Conservation (phyloP, 73 alveolate species). For the Symbiodinium pilosum region DNA sequence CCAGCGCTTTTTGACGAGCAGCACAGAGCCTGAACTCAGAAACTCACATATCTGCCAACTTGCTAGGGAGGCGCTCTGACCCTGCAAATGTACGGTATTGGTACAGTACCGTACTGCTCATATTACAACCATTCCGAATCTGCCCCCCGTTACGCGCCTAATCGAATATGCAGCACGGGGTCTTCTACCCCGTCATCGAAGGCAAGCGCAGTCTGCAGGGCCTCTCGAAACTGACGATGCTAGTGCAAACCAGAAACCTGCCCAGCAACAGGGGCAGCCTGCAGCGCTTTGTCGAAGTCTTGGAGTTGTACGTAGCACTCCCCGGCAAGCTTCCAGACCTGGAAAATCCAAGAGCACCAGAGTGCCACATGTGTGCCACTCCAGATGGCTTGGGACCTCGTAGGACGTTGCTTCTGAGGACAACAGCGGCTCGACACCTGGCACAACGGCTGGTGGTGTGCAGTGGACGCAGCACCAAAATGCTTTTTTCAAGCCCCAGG, state of each 20-base stretch:
- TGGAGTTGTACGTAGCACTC: constrained; percentile 71
- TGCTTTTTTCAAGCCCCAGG: not conserved
- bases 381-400: not conserved
- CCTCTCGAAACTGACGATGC: not conserved
- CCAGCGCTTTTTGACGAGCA: constrained; percentile 76
- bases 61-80: no score
- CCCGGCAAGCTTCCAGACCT: constrained; percentile 64
- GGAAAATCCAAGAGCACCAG: no score
- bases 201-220: constrained; percentile 38
- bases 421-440: constrained; percentile 16
- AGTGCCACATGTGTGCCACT: no score
- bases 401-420: not conserved
- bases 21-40: constrained; percentile 84
- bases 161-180: constrained; percentile 54
- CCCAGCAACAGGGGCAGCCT: not conserved
- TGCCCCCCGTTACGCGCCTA: constrained; percentile 7
- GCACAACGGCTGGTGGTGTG: not conserved
- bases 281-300: constrained; percentile 85
- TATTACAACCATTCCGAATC: no score
- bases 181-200: constrained; percentile 21
- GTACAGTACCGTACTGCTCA: no score
- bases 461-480: no score
- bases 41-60: no score
- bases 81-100: no score
- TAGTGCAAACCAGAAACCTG: not conserved